phyloP scores from a whole-genome alignment of 148 eudicot species.

The Diospyros kaki region DNA sequence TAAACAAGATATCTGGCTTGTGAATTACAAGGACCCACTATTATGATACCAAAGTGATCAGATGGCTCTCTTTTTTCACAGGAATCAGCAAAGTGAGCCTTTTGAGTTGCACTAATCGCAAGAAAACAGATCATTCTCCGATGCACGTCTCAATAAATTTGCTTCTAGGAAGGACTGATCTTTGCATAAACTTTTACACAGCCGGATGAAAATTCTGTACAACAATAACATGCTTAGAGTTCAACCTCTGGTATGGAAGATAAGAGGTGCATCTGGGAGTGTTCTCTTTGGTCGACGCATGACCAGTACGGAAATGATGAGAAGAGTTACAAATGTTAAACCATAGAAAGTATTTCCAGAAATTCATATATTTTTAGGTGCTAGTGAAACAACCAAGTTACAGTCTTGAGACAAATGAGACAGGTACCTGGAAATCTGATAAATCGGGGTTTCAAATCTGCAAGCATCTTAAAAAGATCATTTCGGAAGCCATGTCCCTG shows the following conservation, averaged over 20 bases:
- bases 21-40: background rate
- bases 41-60: background rate
- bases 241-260: background rate
- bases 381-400: background rate
- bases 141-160: background rate
- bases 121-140: background rate
- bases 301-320: background rate
- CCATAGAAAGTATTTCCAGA: background rate
- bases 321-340: background rate
- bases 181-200: background rate
- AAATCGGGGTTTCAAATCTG: constrained; percentile 71
- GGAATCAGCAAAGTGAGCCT: background rate
- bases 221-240: background rate
- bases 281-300: background rate
- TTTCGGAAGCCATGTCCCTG: constrained; percentile 94
- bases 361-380: background rate
- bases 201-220: background rate
- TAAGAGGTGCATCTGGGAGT: background rate
- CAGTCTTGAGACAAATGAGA: background rate
- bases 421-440: constrained; percentile 87
- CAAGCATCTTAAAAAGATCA: constrained; percentile 76
- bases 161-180: background rate
- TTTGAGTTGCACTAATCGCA: background rate
- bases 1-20: constrained; percentile 1
- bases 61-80: background rate